Percentiles rank a stretch among this genome's conserved stretches.
Evolutionary conservation across 306 rosid species (phyloP).

Genomic region (Hippophae gyantsensis): DNA sequence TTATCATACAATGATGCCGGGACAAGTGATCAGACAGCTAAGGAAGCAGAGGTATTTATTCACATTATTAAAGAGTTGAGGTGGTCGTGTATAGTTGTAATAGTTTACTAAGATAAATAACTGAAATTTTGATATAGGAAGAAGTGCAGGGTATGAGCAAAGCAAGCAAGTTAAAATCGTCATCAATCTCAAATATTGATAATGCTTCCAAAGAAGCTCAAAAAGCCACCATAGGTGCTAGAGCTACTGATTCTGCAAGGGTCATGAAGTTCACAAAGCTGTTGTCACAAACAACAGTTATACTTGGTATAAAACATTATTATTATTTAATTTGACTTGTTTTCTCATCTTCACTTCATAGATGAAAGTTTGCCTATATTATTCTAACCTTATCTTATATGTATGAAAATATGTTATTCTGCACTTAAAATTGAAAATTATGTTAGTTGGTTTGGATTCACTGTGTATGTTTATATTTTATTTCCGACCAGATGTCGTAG

Average conservation of each 20-base stretch:
- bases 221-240: slow-evolving; percentile 54
- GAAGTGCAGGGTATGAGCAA: slow-evolving; percentile 38
- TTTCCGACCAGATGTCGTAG: background rate
- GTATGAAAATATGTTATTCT: too few relatives aligned
- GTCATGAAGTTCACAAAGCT: slow-evolving; percentile 71
- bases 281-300: slow-evolving; percentile 68
- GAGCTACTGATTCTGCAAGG: slow-evolving; percentile 92
- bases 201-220: slow-evolving; percentile 37
- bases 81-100: background rate
- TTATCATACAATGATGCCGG: slow-evolving; percentile 47
- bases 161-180: slow-evolving; percentile 33
- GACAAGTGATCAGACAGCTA: slow-evolving; percentile 44
- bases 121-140: slow-evolving; percentile 44
- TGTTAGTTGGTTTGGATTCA: too few relatives aligned
- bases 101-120: slow-evolving; percentile 6
- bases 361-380: too few relatives aligned
- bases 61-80: background rate
- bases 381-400: too few relatives aligned
- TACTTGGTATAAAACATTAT: slow-evolving; percentile 45
- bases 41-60: slow-evolving; percentile 45
- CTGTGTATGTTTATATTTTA: background rate
- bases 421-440: too few relatives aligned
- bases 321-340: background rate
- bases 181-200: slow-evolving; percentile 27
- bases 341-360: background rate